These are phyloP conservation scores for Amphicarpaea edgeworthii DNA, from an alignment of 306 rosid species.

Conservation along the genomic window DNA sequence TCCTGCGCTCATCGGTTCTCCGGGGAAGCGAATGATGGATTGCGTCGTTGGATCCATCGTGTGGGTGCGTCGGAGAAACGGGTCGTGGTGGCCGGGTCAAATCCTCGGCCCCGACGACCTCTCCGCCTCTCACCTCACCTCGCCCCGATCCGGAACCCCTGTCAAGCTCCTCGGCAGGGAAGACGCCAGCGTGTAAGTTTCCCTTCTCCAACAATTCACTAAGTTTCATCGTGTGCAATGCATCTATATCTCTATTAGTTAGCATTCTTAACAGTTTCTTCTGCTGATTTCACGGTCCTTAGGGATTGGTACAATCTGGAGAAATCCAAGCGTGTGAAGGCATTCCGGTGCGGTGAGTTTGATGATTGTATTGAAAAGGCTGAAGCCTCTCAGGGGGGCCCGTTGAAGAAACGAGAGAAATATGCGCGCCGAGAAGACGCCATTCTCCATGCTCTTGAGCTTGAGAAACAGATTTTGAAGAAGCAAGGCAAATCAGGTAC, in stretches of 20 bases:
- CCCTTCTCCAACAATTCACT: not conserved
- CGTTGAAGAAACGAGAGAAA: constrained; percentile 89
- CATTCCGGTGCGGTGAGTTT: constrained; percentile 94
- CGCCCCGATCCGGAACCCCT: constrained; percentile 62
- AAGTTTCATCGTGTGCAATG: not conserved
- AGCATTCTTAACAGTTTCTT: not conserved
- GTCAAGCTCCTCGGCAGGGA: constrained; percentile 60
- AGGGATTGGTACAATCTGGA: constrained; percentile 99
- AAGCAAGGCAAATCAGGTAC: constrained; percentile 60
- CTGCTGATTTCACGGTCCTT: not conserved
- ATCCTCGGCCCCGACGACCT: constrained; percentile 52
- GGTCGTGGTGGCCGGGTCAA: constrained; percentile 69
- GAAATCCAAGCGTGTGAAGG: constrained; percentile 95
- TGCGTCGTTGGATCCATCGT: constrained; percentile 58
- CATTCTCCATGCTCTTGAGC: constrained; percentile 93
- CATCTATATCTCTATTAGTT: too few species aligned
- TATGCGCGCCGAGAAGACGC: constrained; percentile 98
- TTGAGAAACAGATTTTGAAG: constrained; percentile 70
- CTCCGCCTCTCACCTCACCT: constrained; percentile 57
- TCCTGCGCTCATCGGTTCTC: constrained; percentile 41
- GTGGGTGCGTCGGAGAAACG: constrained; percentile 60
- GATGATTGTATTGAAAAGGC: constrained; percentile 92
- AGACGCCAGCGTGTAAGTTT: constrained; percentile 58
- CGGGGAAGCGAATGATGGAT: constrained; percentile 45
- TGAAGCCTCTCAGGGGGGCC: constrained; percentile 82